phyloP scores from a whole-genome alignment of 1,284 basidiomycete species.

The Malassezia psittaci region DNA sequence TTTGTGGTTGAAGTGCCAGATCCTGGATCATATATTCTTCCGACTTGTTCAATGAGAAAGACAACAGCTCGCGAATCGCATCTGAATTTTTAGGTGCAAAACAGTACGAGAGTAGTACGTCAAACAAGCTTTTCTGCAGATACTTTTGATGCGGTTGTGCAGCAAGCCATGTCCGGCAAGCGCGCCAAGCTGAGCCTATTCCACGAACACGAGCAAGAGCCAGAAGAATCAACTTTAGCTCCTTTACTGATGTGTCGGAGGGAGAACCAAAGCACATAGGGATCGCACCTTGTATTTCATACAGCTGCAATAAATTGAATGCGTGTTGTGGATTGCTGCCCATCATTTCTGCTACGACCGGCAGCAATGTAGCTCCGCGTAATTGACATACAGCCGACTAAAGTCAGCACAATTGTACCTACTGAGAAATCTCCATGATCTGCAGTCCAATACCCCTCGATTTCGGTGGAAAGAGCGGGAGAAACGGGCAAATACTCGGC shows the following conservation, averaged over 20 bases:
- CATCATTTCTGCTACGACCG: slow-evolving; percentile 1
- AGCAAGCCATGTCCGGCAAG: slow-evolving; percentile 5
- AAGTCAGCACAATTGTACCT: background rate
- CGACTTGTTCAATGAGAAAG: slow-evolving; percentile 21
- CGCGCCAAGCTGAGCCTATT: slow-evolving; percentile 8
- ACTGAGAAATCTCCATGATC: slow-evolving; percentile 8
- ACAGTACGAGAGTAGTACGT: slow-evolving; percentile 22
- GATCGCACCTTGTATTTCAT: slow-evolving; percentile 4
- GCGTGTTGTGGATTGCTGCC: background rate
- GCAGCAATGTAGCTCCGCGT: background rate
- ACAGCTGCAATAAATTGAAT: slow-evolving; percentile 5
- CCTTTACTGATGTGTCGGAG: background rate
- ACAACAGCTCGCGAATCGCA: slow-evolving; percentile 27
- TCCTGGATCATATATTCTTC: slow-evolving; percentile 24
- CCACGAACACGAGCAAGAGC: slow-evolving; percentile 9
- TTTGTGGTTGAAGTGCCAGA: slow-evolving; percentile 19
- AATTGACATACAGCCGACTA: slow-evolving; percentile 1
- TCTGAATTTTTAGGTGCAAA: slow-evolving; percentile 27
- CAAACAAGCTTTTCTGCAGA: background rate
- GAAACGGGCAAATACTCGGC: background rate
- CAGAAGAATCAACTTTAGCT: background rate
- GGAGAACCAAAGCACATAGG: background rate
- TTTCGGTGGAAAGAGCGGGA: background rate
- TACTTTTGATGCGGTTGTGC: background rate
- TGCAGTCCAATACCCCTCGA: slow-evolving; percentile 6